These are phyloP conservation scores for Ustilago vetiveriae DNA, from an alignment of 1,284 basidiomycete genomes.

Conservation along the genomic window DNA sequence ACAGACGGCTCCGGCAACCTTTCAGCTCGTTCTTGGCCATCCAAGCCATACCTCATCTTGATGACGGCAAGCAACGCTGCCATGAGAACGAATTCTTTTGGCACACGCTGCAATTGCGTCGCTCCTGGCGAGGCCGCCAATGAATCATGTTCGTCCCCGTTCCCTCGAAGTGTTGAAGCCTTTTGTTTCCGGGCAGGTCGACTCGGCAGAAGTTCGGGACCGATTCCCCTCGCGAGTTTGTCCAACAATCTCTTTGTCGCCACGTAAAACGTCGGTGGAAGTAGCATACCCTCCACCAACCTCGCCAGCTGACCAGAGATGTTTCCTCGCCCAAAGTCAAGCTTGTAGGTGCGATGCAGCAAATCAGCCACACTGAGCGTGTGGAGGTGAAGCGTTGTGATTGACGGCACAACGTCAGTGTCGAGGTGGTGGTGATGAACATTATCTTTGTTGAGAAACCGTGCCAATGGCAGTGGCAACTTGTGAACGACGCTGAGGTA, in stretches of 20 bases:
- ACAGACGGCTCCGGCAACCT: not conserved
- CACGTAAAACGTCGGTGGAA: constrained; percentile 73
- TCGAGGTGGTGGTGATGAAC: constrained; percentile 44
- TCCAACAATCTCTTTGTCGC: constrained; percentile 43
- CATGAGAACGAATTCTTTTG: constrained; percentile 79
- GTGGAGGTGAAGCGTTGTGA: constrained; percentile 73
- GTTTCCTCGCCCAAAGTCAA: constrained; percentile 82
- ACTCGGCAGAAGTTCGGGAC: constrained; percentile 73
- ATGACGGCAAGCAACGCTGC: constrained; percentile 68
- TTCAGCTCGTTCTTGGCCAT: constrained; percentile 47
- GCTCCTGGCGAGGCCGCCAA: constrained; percentile 13
- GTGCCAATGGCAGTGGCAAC: constrained; percentile 75
- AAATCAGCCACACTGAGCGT: constrained; percentile 74
- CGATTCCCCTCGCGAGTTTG: constrained; percentile 17
- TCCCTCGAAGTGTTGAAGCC: not conserved
- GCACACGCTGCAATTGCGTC: constrained; percentile 70
- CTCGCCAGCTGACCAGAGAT: constrained; percentile 82
- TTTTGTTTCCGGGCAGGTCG: not conserved
- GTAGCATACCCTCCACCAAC: constrained; percentile 76
- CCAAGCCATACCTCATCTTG: constrained; percentile 63
- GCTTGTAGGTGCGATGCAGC: constrained; percentile 71
- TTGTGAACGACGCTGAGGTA: constrained; percentile 79
- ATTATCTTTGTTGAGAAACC: constrained; percentile 72
- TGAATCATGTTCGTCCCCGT: not conserved
- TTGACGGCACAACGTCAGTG: constrained; percentile 74